A percentile compares a stretch with the other conserved stretches of the same genome.
Evolutionary conservation across 1,139 yeast species (phyloP).

Genomic region (Sugiyamaella sp.): DNA sequence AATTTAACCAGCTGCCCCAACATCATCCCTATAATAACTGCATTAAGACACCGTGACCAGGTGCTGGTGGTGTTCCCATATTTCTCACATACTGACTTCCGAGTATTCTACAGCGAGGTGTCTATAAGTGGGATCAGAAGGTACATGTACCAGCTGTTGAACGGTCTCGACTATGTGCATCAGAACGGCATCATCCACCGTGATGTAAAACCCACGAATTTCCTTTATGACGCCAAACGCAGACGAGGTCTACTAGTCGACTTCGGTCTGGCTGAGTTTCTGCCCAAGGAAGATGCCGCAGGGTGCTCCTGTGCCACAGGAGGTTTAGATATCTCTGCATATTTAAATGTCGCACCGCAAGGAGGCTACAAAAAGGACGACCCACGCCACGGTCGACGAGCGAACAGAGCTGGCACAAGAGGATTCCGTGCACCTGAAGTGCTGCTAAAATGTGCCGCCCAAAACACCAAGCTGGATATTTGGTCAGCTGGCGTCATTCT

Average conservation of each 20-base stretch:
- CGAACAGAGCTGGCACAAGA: constrained; percentile 97
- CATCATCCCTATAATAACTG: constrained; percentile 89
- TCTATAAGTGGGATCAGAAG: constrained; percentile 78
- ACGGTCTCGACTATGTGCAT: constrained; percentile 77
- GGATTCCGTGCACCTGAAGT: constrained; percentile 97
- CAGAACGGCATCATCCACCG: constrained; percentile 78
- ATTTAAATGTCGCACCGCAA: constrained; percentile 32
- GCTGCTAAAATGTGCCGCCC: constrained; percentile 81
- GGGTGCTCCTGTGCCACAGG: constrained; percentile 31
- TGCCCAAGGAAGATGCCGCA: constrained; percentile 21
- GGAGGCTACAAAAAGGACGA: constrained; percentile 44
- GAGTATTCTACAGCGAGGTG: constrained; percentile 74
- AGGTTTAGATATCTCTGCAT: constrained; percentile 27
- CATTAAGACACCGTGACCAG: constrained; percentile 84
- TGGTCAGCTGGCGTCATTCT: constrained; percentile 94
- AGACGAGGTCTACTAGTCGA: constrained; percentile 87
- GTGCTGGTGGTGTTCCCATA: constrained; percentile 91
- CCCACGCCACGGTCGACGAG: constrained; percentile 78
- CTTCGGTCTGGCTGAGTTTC: constrained; percentile 84
- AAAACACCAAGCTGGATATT: constrained; percentile 77
- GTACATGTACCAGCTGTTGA: constrained; percentile 78
- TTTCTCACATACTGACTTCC: constrained; percentile 87
- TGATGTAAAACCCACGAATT: constrained; percentile 89
- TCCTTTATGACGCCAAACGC: constrained; percentile 72
- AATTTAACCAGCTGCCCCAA: constrained; percentile 66